Evolutionary conservation across 305 asterid genomes (phyloP), one percentile per base, ranked within the genome.

Genomic region (Solanum hybrid): DNA sequence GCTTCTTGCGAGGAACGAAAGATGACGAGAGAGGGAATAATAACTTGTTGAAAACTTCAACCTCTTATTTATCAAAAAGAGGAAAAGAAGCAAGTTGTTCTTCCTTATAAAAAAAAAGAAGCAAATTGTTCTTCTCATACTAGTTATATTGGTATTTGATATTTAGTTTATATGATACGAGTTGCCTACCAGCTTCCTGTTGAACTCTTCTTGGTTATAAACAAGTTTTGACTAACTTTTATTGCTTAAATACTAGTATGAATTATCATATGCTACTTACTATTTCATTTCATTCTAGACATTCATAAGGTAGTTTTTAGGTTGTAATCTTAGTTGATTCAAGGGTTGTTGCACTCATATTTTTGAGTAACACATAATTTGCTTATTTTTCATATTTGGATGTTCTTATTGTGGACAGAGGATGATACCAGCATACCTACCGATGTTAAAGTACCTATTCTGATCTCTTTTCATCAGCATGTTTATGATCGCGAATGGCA

Each of bases 401-500:
- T 89, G 72, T 84, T 88, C 75, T 81, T 85, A 40, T 88, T 88
- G 79, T 89, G 90, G 86, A 87, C 96, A 97, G 99, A 96, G 99
- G 99, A 97, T 88, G 99, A 97, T 88, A 97, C 99, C 51, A 97
- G 98, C 93, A 93, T 97, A 91, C 94, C 93, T 34, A 91, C 96
- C 7, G 99, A 96, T 89, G 93, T 95, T 88, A 96, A 95, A 93
- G 98, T 95, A 40, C 99, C 98, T 78, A 96, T 97, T 91, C 92
- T 97, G 94, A 95, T 92, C 91, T 94, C 93, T 89, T 97, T 97
- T 90, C 97, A 97, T 90, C 98, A 91, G 40, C 97, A 95, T 92
- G 92, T 96, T 85, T 95, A 96, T 85, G 95, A 97, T 89, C 93
- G 92, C 35, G 96, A 95, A 79, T 97, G 98, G 98, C 98, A 93